phyloP scores from a whole-genome alignment of 2,329 filamentous ascomycete species.

The Coniochaeta sp. region DNA sequence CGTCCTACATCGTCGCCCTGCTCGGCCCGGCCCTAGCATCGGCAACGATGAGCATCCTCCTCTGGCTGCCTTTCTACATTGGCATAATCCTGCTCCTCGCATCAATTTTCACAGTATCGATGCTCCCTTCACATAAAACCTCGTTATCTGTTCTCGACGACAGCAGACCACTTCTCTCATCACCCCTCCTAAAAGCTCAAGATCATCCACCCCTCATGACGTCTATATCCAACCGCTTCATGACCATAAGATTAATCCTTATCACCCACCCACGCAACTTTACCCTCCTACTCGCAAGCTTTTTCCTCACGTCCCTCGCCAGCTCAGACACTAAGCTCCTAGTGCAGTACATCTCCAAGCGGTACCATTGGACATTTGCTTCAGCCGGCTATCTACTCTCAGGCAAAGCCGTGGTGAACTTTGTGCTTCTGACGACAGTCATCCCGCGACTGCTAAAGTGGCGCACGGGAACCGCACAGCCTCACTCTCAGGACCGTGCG shows the following conservation, averaged over 20 bases:
- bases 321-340: constrained; percentile 43
- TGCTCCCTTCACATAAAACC: constrained; percentile 15
- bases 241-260: constrained; percentile 22
- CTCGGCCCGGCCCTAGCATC: constrained; percentile 38
- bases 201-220: constrained; percentile 19
- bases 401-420: constrained; percentile 39
- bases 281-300: constrained; percentile 31
- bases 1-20: constrained; percentile 37
- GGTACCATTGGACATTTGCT: constrained; percentile 38
- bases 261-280: constrained; percentile 32
- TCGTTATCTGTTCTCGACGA: constrained; percentile 12
- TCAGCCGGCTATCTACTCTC: constrained; percentile 40
- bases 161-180: constrained; percentile 27
- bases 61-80: constrained; percentile 36
- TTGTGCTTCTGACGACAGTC: constrained; percentile 31
- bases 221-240: constrained; percentile 19
- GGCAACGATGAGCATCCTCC: constrained; percentile 31
- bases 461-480: background rate
- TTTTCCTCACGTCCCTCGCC: constrained; percentile 39
- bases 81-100: constrained; percentile 27
- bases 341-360: constrained; percentile 41
- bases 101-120: constrained; percentile 21
- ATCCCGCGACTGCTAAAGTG: constrained; percentile 29
- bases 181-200: constrained; percentile 23
- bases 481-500: constrained; percentile 19